Percentiles rank a stretch among this genome's conserved stretches.
Conservation (phyloP, 2,329 filamentous ascomycete genomes). For the Sordariomycetes sp. region DNA sequence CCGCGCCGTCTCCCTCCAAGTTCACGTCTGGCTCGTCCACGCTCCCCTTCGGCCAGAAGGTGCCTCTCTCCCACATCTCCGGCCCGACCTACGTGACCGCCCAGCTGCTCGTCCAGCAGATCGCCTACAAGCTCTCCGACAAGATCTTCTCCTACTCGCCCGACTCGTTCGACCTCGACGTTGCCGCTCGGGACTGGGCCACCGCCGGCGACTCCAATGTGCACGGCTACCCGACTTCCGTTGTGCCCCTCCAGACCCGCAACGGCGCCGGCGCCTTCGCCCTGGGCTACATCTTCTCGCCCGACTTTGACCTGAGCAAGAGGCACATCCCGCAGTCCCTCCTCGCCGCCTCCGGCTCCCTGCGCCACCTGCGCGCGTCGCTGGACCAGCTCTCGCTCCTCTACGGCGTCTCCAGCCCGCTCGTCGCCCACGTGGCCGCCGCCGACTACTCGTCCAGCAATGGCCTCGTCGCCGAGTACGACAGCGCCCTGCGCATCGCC, state of each 20-base stretch:
- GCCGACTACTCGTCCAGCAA: slow-evolving; percentile 65
- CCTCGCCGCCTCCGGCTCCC: slow-evolving; percentile 72
- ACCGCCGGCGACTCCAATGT: slow-evolving; percentile 62
- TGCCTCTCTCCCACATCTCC: slow-evolving; percentile 51
- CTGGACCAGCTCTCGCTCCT: slow-evolving; percentile 87
- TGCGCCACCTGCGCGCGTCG: slow-evolving; percentile 69
- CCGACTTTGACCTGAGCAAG: slow-evolving; percentile 88
- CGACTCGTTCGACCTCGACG: slow-evolving; percentile 83
- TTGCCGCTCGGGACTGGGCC: slow-evolving; percentile 72
- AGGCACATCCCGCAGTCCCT: slow-evolving; percentile 86
- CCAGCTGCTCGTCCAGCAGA: slow-evolving; percentile 89
- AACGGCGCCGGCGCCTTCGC: slow-evolving; percentile 84
- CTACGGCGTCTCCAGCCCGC: slow-evolving; percentile 84
- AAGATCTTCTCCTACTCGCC: slow-evolving; percentile 97
- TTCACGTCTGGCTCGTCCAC: slow-evolving; percentile 28
- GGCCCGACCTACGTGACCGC: slow-evolving; percentile 90
- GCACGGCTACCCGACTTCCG: slow-evolving; percentile 67
- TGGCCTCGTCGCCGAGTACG: slow-evolving; percentile 81
- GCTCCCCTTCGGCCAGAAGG: slow-evolving; percentile 45
- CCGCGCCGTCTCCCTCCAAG: slow-evolving; percentile 2
- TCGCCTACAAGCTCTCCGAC: slow-evolving; percentile 89
- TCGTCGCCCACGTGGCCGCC: slow-evolving; percentile 86
- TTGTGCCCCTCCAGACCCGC: slow-evolving; percentile 76
- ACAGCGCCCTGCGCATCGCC: slow-evolving; percentile 64
- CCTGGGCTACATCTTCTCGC: slow-evolving; percentile 94